Base-by-base conservation (phyloP, 1,284 basidiomycete genomes). In the Heterobasidion occidentale region DNA sequence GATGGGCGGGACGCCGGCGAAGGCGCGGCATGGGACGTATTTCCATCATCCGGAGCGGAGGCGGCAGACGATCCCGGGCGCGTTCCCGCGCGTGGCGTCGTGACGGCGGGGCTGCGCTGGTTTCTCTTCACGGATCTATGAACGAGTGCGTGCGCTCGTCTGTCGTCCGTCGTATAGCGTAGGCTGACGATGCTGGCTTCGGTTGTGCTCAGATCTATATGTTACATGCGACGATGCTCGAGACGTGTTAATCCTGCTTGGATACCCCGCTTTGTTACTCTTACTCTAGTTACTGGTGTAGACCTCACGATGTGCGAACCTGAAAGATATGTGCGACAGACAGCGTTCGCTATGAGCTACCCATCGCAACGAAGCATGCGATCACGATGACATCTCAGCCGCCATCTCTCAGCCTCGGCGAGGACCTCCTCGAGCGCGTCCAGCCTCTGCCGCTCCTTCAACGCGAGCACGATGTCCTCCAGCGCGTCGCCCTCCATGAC, bases 401-500 rank as follows among this genome's bases (percentile, higher is more conserved):
- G 11, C 19, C 27, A 33, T 11, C 27, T 47, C 20, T 55, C 54
- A 1, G 27, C 14, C 11, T 55, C 54, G 12, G 19, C 66, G 35
- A 92, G 68, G 61, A 88, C 75, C 19, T 86, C 83, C 66, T 92
- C 86, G 70, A 95, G 74, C 50, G 82, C 68, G 45, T 80, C 77
- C 58, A 82, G 81, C 36, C 84, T 76, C 63, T 91, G 78, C 62
- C 90, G 79, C 56, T 79, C 75, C 63, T 79, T 75, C 56, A 94
- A 72, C 9, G 81, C 88, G 52, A 79, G 73, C 34, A 94, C 68
- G 57, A 92, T 78, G 7, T 76, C 74, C 47, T 82, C 75, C 33
- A 94, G 68, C 0, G 81, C 87, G 19, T 89, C 84, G 0, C 91
- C 92, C 60, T 94, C 90, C 67, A 98, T 74, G 9, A 95, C 81